phyloP scores from a whole-genome alignment of 2,329 filamentous ascomycete species.

The Ophiosphaerella korrae region DNA sequence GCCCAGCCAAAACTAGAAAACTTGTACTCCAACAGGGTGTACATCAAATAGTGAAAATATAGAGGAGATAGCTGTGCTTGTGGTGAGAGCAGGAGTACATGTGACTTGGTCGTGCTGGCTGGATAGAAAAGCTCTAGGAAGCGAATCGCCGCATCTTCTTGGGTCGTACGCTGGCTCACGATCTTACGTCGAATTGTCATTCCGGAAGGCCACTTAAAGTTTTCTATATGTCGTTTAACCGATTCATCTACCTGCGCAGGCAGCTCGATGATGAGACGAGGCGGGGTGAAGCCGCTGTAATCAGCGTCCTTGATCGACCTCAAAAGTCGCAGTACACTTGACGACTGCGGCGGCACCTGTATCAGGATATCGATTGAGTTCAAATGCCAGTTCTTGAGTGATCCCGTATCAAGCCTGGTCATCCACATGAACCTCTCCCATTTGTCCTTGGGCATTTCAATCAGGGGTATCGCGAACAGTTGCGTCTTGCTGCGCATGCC shows the following conservation, averaged over 20 bases:
- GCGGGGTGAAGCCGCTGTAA: slow-evolving; percentile 70
- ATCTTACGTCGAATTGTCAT: slow-evolving; percentile 79
- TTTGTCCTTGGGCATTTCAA: slow-evolving; percentile 72
- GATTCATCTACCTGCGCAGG: slow-evolving; percentile 71
- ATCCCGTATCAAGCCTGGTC: slow-evolving; percentile 73
- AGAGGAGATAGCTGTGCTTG: slow-evolving; percentile 78
- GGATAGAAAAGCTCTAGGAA: slow-evolving; percentile 92
- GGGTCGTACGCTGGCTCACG: slow-evolving; percentile 60
- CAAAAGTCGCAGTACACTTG: slow-evolving; percentile 79
- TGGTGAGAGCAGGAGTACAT: slow-evolving; percentile 84
- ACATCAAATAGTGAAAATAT: slow-evolving; percentile 87
- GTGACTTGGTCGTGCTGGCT: slow-evolving; percentile 63
- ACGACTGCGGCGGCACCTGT: slow-evolving; percentile 71
- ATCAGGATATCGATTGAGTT: slow-evolving; percentile 82
- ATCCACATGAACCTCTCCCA: slow-evolving; percentile 75
- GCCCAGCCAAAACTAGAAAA: slow-evolving; percentile 63
- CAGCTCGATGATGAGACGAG: slow-evolving; percentile 83
- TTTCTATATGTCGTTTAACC: slow-evolving; percentile 65
- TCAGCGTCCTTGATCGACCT: slow-evolving; percentile 77
- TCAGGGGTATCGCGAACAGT: slow-evolving; percentile 64
- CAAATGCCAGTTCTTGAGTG: slow-evolving; percentile 78
- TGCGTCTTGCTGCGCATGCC: slow-evolving; percentile 63
- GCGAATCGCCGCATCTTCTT: slow-evolving; percentile 73
- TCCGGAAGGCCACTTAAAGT: slow-evolving; percentile 69
- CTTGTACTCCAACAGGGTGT: slow-evolving; percentile 74